Evolutionary conservation across 257 asterid species (phyloP), one percentile per base, ranked within the genome.

Genomic region (Fraxinus cuspidata): DNA sequence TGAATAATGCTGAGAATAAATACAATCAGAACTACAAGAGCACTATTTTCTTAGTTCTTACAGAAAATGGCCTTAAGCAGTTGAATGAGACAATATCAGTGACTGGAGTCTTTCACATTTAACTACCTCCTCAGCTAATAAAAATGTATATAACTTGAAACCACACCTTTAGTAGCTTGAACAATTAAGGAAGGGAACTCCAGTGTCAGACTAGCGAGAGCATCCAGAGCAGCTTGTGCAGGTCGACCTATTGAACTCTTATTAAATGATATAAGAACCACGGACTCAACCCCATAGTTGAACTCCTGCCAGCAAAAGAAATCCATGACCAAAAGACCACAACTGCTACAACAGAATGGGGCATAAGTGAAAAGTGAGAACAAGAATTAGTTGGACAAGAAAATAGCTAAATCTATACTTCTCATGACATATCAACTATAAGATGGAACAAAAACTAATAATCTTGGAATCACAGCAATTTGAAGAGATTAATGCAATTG

Each of bases 141-240:
- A 66, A 65, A 69, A 63, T 25, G 29, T 13, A 15, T 21, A 65
- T 64, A 71, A 69, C 34, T 53, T 12, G 68, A 70, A 38, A 44
- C 56, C 70, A 70, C 67, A 91, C 96, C 97, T 81, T 79, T 81
- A n/a, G 97, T 91, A 80, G 92, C 90, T 87, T 93, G 96, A 85
- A 86, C 93, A 49, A 89, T 88, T 85, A 93, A 83, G 63, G 97
- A 93, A 44, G 96, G 96, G 58, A 87, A 88, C 72, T 84, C 91
- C 80, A 77, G 70, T 11, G 89, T 71, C 83, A 91, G 83, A 47
- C 84, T 81, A 67, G 81, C 83, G 34, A 93, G 83, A 81, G 92
- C 85, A 80, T 84, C 56, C 86, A 91, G 72, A 3, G 94, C 97
- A 79, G 89, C 91, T 79, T 90, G 92, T 0, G 92, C 94, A 31